These are phyloP conservation scores for Schizophyllum amplum DNA, from an alignment of 1,284 basidiomycete genomes.

Conservation along the genomic window DNA sequence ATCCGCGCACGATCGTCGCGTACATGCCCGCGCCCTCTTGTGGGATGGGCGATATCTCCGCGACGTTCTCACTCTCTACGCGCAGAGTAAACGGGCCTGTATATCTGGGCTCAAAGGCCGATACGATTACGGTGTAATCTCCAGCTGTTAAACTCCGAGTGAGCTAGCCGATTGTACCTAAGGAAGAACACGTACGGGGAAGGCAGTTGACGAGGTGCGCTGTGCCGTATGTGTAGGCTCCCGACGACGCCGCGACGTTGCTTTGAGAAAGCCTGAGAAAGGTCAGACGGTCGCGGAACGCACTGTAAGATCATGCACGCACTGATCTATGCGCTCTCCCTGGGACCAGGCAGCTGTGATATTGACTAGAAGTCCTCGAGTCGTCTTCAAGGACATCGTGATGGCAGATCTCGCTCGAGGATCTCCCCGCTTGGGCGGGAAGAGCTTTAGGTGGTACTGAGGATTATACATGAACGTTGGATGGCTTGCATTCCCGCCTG, in stretches of 20 bases:
- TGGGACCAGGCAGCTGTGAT: constrained; percentile 69
- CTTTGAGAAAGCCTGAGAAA: constrained; percentile 45
- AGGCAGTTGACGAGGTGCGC: constrained; percentile 50
- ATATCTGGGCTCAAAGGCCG: constrained; percentile 72
- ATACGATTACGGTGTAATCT: constrained; percentile 76
- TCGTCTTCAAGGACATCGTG: constrained; percentile 46
- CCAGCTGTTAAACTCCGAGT: constrained; percentile 44
- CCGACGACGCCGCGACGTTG: constrained; percentile 67
- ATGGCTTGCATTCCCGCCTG: constrained; percentile 77
- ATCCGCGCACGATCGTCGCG: constrained; percentile 51
- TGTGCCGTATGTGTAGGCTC: constrained; percentile 77
- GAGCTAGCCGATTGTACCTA: neutral
- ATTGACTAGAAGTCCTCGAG: constrained; percentile 69
- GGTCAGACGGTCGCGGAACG: constrained; percentile 1
- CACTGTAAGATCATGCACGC: constrained; percentile 34
- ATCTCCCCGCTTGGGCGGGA: constrained; percentile 21
- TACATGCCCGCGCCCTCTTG: constrained; percentile 93
- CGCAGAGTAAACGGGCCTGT: constrained; percentile 57
- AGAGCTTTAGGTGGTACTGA: constrained; percentile 68
- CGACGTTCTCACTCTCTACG: constrained; percentile 54
- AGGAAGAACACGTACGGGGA: constrained; percentile 36
- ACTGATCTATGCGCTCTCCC: constrained; percentile 60
- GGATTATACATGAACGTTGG: constrained; percentile 88
- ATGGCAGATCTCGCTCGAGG: constrained; percentile 32
- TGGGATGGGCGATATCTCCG: constrained; percentile 71